Base-by-base conservation (phyloP, 352 stramenopile species). In the Phytophthora brassicae region DNA sequence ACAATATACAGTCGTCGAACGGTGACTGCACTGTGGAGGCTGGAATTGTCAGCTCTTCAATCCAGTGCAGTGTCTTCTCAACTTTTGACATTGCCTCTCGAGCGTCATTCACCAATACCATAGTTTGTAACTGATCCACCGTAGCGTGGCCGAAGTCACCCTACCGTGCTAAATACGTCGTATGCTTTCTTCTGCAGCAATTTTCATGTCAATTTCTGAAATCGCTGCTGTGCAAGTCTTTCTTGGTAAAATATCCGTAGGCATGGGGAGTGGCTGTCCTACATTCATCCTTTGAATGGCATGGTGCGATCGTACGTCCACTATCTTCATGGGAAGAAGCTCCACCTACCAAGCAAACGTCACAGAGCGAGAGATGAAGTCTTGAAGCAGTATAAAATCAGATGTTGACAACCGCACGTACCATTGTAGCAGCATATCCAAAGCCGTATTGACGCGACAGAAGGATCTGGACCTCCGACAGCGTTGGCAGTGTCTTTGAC, bases 61-160 rank as follows among this genome's bases (percentile, higher is more conserved):
- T 36, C 36, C 45, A 55, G 3, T 29, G 9, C 23, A 56, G 3
- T 12, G 17, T 52, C 9, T 28, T 17, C 8, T 44, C 5, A 0
- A 54, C 33, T 23, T 47, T 53, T 2, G 43, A 9, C n/a, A 54
- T 55, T 6, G 35, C 20, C 24, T 3, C 14, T 19, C 20, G 48
- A 1, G 56, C 56, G 20, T 63, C 45, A 8, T 45, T 26, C 24
- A 63, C 36, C n/a, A 44, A n/a, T 0, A 61, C 14, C 33, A 54
- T 61, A 1, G 8, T 9, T 42, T 6, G 26, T n/a, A 61, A 28
- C n/a, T 51, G 35, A 3, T 56, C 17, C 6, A 51, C n/a, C 2
- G 46, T 43, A 6, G 56, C 17, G 20, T 51, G 56, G 1, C 45
- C 45, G 6, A 63, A 45, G 8, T 56, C 35, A 4, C 45, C 35